Conservation (phyloP, 768 basidiomycete genomes). For the Scleroderma citrinum region DNA sequence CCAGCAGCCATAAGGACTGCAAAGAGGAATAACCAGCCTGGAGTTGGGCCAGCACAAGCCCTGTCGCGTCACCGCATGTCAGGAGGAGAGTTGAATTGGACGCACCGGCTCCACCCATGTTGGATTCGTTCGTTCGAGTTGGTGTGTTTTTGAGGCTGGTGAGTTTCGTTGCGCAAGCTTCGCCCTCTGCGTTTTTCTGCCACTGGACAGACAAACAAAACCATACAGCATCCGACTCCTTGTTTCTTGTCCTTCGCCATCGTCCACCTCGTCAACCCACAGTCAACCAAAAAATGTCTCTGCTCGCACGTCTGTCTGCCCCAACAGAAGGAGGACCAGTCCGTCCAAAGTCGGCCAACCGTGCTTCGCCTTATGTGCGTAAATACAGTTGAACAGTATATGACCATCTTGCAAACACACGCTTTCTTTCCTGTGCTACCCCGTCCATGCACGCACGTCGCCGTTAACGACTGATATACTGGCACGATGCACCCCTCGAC, state of each 20-base stretch:
- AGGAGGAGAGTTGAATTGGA: slow-evolving; percentile 3
- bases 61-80: not conserved
- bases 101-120: slow-evolving; percentile 42
- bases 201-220: not conserved
- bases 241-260: not conserved
- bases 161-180: not conserved
- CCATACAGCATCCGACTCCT: not conserved
- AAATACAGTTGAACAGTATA: slow-evolving; percentile 17
- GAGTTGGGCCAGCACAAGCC: not conserved
- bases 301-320: slow-evolving; percentile 24
- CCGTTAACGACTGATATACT: not conserved
- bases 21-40: slow-evolving; percentile 97
- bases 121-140: no score
- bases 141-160: not conserved
- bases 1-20: slow-evolving; percentile 93
- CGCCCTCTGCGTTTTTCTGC: not conserved
- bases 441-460: not conserved
- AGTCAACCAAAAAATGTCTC: slow-evolving; percentile 19
- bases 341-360: slow-evolving; percentile 25
- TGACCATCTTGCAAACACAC: not conserved
- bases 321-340: slow-evolving; percentile 25
- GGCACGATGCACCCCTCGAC: not conserved
- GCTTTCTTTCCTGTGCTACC: not conserved
- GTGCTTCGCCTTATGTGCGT: slow-evolving; percentile 32
- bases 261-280: not conserved